Conservation (phyloP, 2,329 filamentous ascomycete genomes). For the Xylariales sp. region DNA sequence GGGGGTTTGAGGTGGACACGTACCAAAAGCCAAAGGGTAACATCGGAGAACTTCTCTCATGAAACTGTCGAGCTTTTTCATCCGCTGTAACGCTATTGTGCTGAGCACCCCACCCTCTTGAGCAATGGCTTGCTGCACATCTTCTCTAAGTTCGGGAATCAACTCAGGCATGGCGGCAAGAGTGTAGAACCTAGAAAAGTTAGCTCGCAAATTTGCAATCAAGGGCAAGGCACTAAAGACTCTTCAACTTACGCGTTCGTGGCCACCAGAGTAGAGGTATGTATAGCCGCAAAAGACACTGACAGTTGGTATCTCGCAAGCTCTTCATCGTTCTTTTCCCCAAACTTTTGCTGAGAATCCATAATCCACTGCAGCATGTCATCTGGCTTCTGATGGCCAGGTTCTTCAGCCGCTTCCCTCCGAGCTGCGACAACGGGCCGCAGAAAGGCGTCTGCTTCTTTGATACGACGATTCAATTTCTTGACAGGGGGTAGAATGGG, state of each 20-base stretch:
- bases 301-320: slow-evolving; percentile 31
- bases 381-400: slow-evolving; percentile 18
- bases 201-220: no score
- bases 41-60: slow-evolving; percentile 20
- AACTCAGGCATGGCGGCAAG: slow-evolving; percentile 40
- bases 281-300: slow-evolving; percentile 39
- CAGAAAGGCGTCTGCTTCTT: slow-evolving; percentile 1
- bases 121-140: slow-evolving; percentile 31
- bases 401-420: neutral
- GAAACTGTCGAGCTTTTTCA: slow-evolving; percentile 27
- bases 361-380: slow-evolving; percentile 40
- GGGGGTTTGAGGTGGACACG: slow-evolving; percentile 6
- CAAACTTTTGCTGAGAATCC: slow-evolving; percentile 21
- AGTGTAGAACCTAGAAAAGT: slow-evolving; percentile 38
- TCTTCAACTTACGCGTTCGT: slow-evolving; percentile 29
- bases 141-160: slow-evolving; percentile 40
- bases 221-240: neutral
- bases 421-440: neutral
- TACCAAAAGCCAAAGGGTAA: slow-evolving; percentile 16
- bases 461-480: neutral
- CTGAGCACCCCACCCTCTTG: slow-evolving; percentile 23
- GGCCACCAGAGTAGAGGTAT: slow-evolving; percentile 34
- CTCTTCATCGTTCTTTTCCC: slow-evolving; percentile 19
- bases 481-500: slow-evolving; percentile 1
- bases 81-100: slow-evolving; percentile 20